A percentile compares a stretch with the other conserved stretches of the same genome.
These are phyloP conservation scores for Podaxis mareebaensis DNA, from an alignment of 768 basidiomycete species.

Conservation along the genomic window DNA sequence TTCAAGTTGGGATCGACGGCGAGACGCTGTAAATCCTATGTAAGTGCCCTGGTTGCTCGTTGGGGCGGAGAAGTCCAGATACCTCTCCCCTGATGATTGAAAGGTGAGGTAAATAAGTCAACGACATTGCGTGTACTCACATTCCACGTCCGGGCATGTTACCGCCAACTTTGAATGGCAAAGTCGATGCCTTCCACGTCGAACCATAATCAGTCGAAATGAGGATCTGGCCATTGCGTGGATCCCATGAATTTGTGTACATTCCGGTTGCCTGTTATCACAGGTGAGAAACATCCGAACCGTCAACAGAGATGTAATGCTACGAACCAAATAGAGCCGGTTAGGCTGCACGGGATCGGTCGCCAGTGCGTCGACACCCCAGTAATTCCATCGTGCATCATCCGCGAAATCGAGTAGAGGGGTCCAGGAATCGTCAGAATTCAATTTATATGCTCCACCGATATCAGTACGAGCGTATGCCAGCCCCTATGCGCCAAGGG, in stretches of 20 bases:
- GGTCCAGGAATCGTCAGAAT: constrained; percentile 61
- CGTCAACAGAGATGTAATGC: neutral
- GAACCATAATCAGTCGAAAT: constrained; percentile 58
- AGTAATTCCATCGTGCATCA: constrained; percentile 54
- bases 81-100: constrained; percentile 46
- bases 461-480: constrained; percentile 71
- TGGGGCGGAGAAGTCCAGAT: neutral
- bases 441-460: constrained; percentile 64
- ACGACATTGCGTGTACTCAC: constrained; percentile 26
- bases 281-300: neutral
- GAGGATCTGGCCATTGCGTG: constrained; percentile 63
- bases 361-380: constrained; percentile 63
- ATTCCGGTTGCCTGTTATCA: constrained; percentile 50
- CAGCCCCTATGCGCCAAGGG: constrained; percentile 39
- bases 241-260: constrained; percentile 65
- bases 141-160: constrained; percentile 73
- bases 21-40: constrained; percentile 43
- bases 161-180: constrained; percentile 70
- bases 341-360: constrained; percentile 59
- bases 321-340: constrained; percentile 50
- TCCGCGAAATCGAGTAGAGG: constrained; percentile 58
- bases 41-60: neutral
- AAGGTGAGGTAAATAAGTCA: constrained; percentile 1
- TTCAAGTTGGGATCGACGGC: constrained; percentile 65
- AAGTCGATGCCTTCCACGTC: constrained; percentile 49